Evolutionary conservation across 108 stramenopile genomes (phyloP).

Genomic region (Bacterosira constricta): DNA sequence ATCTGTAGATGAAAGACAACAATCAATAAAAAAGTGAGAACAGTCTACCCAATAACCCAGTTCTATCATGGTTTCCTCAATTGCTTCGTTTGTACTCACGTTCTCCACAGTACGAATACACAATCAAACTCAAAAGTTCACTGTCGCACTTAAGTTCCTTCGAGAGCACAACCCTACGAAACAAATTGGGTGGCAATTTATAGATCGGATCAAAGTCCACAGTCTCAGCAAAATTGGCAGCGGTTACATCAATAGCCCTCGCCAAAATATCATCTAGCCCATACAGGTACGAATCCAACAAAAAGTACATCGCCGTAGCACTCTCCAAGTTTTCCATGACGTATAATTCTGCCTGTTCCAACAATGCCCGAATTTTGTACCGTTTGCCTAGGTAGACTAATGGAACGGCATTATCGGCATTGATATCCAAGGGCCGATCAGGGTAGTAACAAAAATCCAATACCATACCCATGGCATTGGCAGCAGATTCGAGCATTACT

Average conservation of each 20-base stretch:
- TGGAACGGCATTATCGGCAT: conserved; percentile 44
- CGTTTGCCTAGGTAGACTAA: conserved; percentile 42
- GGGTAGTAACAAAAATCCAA: conserved; percentile 48
- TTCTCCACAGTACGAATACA: conserved; percentile 50
- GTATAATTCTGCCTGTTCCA: conserved; percentile 32
- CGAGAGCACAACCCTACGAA: conserved; percentile 35
- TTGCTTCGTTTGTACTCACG: conserved; percentile 8
- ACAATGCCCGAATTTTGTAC: conserved; percentile 44
- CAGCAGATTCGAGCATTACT: conserved; percentile 41
- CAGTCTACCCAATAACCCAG: neutral
- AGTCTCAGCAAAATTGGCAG: conserved; percentile 32
- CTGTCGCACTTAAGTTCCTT: conserved; percentile 37
- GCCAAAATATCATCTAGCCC: conserved; percentile 41
- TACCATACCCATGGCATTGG: conserved; percentile 34
- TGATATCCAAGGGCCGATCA: conserved; percentile 32
- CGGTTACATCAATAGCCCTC: conserved; percentile 46
- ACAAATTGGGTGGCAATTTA: conserved; percentile 31
- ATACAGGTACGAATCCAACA: conserved; percentile 42
- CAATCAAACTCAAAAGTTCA: conserved; percentile 48
- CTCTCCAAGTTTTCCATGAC: conserved; percentile 32
- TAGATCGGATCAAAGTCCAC: conserved; percentile 50
- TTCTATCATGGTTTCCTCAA: too few species aligned
- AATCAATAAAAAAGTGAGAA: neutral
- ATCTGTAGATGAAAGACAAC: conserved; percentile 1
- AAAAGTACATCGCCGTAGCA: conserved; percentile 34